Evolutionary conservation across 108 stramenopile genomes (phyloP).

Genomic region (Schizochytrium sp.): DNA sequence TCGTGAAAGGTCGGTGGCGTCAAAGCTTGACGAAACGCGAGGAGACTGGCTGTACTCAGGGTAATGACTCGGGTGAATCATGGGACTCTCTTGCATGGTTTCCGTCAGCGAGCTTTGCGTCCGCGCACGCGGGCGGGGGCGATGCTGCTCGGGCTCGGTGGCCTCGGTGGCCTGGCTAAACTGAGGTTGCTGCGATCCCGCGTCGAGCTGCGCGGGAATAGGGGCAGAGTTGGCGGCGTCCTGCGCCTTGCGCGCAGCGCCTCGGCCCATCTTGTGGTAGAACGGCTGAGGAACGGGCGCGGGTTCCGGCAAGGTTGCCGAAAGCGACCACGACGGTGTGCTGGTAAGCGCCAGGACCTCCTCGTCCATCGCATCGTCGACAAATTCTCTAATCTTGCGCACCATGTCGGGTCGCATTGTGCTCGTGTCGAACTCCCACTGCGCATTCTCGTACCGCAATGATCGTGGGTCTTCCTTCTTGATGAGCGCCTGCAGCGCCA

Average conservation of each 20-base stretch:
- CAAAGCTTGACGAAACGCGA: too few species aligned
- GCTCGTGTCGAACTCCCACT: background rate
- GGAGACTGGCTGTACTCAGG: background rate
- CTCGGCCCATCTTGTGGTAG: too few species aligned
- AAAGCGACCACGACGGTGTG: background rate
- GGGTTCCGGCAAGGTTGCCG: background rate
- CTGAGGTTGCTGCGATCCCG: background rate
- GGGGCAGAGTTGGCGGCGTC: background rate
- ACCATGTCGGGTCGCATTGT: background rate
- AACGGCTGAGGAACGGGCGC: too few species aligned
- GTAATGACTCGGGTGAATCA: background rate
- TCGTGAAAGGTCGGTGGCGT: background rate
- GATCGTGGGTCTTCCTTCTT: background rate
- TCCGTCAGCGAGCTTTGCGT: background rate
- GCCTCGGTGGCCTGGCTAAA: background rate
- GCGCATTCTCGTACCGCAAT: background rate
- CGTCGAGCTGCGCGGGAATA: background rate
- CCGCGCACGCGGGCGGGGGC: background rate
- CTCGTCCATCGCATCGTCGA: background rate
- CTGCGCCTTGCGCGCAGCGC: too few species aligned
- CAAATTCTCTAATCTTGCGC: background rate
- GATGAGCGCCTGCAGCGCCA: background rate
- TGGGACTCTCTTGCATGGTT: background rate
- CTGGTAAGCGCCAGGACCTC: background rate
- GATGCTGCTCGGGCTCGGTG: background rate